These are phyloP conservation scores for Colletotrichum salicis DNA, from an alignment of 2,329 filamentous ascomycete genomes.

Conservation along the genomic window DNA sequence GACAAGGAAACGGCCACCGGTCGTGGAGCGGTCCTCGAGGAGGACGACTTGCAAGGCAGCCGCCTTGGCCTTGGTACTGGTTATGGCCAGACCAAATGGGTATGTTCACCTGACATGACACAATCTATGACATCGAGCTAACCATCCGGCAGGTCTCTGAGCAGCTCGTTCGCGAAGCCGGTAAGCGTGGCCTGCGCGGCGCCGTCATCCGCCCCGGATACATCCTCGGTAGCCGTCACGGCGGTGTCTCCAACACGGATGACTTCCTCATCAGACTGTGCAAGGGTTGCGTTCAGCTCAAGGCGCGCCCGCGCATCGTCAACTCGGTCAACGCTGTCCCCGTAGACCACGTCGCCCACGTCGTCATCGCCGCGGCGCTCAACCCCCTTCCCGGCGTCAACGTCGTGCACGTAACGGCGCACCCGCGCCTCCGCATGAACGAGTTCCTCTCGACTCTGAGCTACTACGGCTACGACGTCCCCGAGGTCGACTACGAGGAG, in stretches of 20 bases:
- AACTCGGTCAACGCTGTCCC: constrained; percentile 93
- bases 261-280: constrained; percentile 89
- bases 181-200: constrained; percentile 79
- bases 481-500: constrained; percentile 72
- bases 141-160: constrained; percentile 53
- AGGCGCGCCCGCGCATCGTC: constrained; percentile 76
- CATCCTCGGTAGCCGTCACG: constrained; percentile 77
- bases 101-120: background rate
- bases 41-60: constrained; percentile 82
- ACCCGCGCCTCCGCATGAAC: constrained; percentile 82
- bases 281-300: constrained; percentile 88
- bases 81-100: constrained; percentile 93
- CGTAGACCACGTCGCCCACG: constrained; percentile 81
- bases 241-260: constrained; percentile 81
- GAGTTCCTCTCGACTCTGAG: constrained; percentile 77
- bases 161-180: constrained; percentile 79
- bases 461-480: constrained; percentile 77
- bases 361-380: constrained; percentile 79
- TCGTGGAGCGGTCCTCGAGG: constrained; percentile 74
- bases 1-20: constrained; percentile 55
- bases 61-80: constrained; percentile 82
- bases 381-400: constrained; percentile 65
- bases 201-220: constrained; percentile 86
- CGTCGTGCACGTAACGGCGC: constrained; percentile 82
- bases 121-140: background rate